Evolutionary conservation across 1,284 basidiomycete genomes (phyloP).

Genomic region (Acaromyces ingoldii): DNA sequence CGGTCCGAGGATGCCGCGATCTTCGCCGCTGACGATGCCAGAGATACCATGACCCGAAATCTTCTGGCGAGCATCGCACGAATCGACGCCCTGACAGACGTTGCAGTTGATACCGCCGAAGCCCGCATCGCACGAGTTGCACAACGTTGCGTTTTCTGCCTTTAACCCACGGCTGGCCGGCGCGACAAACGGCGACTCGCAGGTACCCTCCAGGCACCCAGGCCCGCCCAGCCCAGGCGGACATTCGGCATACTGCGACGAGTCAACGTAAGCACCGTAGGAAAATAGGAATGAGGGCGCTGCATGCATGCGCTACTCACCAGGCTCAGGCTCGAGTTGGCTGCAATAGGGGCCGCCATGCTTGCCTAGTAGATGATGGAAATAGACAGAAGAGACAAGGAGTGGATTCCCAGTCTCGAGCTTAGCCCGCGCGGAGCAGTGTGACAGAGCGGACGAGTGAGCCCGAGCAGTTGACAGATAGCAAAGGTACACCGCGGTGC

Average conservation of each 20-base stretch:
- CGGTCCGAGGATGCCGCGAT: constrained; percentile 3
- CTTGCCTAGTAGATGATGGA: too few relatives aligned
- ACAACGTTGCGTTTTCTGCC: constrained; percentile 14
- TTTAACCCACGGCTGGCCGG: constrained; percentile 21
- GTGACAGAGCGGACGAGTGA: too few relatives aligned
- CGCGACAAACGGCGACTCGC: constrained; percentile 28
- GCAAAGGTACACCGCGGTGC: too few relatives aligned
- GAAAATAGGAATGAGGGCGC: background rate
- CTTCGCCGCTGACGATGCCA: constrained; percentile 4
- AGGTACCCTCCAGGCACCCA: constrained; percentile 29
- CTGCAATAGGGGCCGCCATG: too few relatives aligned
- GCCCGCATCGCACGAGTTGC: constrained; percentile 26
- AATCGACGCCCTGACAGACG: constrained; percentile 21
- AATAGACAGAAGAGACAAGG: too few relatives aligned
- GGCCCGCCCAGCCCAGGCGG: constrained; percentile 31
- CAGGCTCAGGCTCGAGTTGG: background rate
- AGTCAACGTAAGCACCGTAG: background rate
- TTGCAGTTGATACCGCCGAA: constrained; percentile 41
- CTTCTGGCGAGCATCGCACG: constrained; percentile 19
- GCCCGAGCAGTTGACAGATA: too few relatives aligned
- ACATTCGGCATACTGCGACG: constrained; percentile 18
- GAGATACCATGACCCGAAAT: constrained; percentile 13
- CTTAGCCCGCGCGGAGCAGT: too few relatives aligned
- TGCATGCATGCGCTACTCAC: background rate
- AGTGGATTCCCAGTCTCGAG: too few relatives aligned